These are phyloP conservation scores for Cercospora zeina DNA, from an alignment of 2,329 filamentous ascomycete genomes.

Conservation along the genomic window DNA sequence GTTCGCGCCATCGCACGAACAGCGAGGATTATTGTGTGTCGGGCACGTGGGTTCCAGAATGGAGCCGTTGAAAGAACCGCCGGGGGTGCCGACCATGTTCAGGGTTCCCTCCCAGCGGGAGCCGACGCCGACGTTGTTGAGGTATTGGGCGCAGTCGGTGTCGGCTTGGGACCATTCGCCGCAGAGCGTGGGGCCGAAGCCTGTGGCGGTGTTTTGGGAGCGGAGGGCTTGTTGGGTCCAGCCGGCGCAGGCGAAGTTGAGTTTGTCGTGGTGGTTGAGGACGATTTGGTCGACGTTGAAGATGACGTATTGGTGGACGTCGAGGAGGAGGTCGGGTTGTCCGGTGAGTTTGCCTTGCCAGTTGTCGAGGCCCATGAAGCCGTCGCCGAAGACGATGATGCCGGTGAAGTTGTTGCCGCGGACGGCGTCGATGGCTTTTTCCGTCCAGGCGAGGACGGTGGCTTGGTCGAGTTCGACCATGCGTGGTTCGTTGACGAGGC, in stretches of 20 bases:
- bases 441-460: slow-evolving; percentile 77
- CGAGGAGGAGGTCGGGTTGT: slow-evolving; percentile 75
- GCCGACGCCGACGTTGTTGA: slow-evolving; percentile 88
- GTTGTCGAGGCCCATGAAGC: slow-evolving; percentile 85
- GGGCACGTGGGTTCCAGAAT: slow-evolving; percentile 76
- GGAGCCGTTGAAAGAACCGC: slow-evolving; percentile 59
- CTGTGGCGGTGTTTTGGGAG: slow-evolving; percentile 70
- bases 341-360: slow-evolving; percentile 82
- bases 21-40: slow-evolving; percentile 59
- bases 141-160: slow-evolving; percentile 82
- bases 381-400: slow-evolving; percentile 85
- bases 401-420: slow-evolving; percentile 72
- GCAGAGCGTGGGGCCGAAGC: slow-evolving; percentile 90
- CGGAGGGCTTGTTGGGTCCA: slow-evolving; percentile 78
- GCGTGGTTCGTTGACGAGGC: slow-evolving; percentile 88
- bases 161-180: slow-evolving; percentile 98
- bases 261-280: slow-evolving; percentile 77
- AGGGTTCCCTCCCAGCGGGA: slow-evolving; percentile 91
- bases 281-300: slow-evolving; percentile 89
- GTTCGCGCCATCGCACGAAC: slow-evolving; percentile 75
- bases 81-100: slow-evolving; percentile 51
- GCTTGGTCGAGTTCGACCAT: slow-evolving; percentile 67
- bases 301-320: slow-evolving; percentile 97
- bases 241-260: slow-evolving; percentile 80
- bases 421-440: slow-evolving; percentile 68